A percentile compares a stretch with the other conserved stretches of the same genome.
Conservation (phyloP, 2,329 filamentous ascomycete genomes). For the Arthrobotrys sphaeroides region DNA sequence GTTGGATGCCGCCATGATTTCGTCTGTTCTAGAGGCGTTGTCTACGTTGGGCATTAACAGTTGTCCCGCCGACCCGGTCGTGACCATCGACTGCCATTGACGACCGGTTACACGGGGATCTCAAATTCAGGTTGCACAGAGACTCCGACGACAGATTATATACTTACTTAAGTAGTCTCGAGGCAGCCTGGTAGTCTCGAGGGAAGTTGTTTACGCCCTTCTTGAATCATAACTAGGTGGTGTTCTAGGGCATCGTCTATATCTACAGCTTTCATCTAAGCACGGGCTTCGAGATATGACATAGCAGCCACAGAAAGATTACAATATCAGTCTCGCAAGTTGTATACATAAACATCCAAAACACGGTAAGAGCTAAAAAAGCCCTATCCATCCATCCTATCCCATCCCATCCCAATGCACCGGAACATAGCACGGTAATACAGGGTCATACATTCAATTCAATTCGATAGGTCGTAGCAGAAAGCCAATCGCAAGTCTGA, state of each 20-base stretch:
- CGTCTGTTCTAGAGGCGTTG: background rate
- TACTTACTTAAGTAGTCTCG: too few relatives aligned
- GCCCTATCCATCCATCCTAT: constrained; percentile 8
- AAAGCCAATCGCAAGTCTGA: background rate
- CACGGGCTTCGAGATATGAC: background rate
- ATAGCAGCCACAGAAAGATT: background rate
- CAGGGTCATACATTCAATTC: background rate
- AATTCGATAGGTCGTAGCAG: background rate
- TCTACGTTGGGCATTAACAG: background rate
- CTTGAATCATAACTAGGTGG: too few relatives aligned
- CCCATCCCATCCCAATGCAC: background rate
- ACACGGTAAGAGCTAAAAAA: background rate
- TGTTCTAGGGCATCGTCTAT: too few relatives aligned
- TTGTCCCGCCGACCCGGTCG: too few relatives aligned
- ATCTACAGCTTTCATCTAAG: too few relatives aligned
- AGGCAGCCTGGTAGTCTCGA: too few relatives aligned
- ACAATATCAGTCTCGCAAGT: background rate
- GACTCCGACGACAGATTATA: too few relatives aligned
- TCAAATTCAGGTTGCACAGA: too few relatives aligned
- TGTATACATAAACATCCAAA: background rate
- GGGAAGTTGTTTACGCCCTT: too few relatives aligned
- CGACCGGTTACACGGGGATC: too few relatives aligned
- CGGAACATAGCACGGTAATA: background rate
- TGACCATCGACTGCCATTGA: too few relatives aligned
- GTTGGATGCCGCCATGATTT: background rate